Evolutionary conservation across 768 basidiomycete genomes (phyloP), one percentile per base, ranked within the genome.

Genomic region (Kockovaella imperatae): DNA sequence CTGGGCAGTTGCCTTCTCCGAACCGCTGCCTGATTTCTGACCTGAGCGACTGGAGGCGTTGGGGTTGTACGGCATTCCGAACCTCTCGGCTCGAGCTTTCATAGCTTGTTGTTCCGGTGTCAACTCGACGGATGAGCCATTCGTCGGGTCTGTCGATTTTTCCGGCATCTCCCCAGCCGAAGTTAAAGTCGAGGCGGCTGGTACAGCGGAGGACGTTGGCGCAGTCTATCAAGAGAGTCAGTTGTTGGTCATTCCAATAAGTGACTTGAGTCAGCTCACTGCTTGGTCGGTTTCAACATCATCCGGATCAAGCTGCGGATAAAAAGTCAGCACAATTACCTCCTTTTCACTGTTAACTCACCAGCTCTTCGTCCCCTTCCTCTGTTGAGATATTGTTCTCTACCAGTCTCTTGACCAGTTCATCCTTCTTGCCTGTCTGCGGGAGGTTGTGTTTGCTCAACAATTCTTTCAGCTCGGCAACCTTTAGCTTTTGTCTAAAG

Each of bases 61-160:
- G 17, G 65, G 65, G 55, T 64, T 61, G 57, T 61, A 67, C n/a
- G 65, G 57, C 39, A 67, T 48, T 18, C 65, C 65, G 45, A 67
- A 67, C 42, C 65, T 52, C 32, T 67, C 65, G 7, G 65, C 65
- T 28, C 65, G 65, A 17, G 59, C 57, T 52, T 63, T 63, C 51
- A 61, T 50, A 2, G 57, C 57, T 56, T 59, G 55, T 60, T 67
- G 65, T 40, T 67, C 65, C 13, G 57, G 54, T 18, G 65, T 67
- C 8, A 67, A 39, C 4, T 40, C 44, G 8, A 43, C 36, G n/a
- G n/a, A n/a, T n/a, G n/a, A n/a, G n/a, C n/a, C n/a, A 31, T 32
- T 28, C 23, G 8, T n/a, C 42, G n/a, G 39, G 31, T 2, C 40
- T 10, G n/a, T 26, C 41, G 29, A 34, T 25, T 6, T 28, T 23